Base-by-base conservation (phyloP, 805 yeast species). In the Metschnikowia picachoensis region DNA sequence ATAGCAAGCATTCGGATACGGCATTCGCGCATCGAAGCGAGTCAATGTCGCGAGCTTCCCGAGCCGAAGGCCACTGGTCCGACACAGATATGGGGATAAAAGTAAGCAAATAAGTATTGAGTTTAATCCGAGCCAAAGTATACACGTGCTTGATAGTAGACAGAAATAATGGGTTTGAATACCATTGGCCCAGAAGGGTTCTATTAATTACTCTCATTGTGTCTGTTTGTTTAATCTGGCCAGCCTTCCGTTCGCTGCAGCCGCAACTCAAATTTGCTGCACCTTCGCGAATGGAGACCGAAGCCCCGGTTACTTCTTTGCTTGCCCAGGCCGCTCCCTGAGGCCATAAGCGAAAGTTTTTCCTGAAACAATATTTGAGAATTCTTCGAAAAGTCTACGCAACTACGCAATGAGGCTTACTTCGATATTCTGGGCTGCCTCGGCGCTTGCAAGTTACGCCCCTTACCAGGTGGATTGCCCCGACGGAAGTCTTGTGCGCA, bases 381-480 rank as follows among this genome's bases (percentile, higher is more conserved):
- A 2, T 20, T 20, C 25, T 20, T 20, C 25, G 7, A 1, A 20
- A 20, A 20, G 25, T 20, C 7, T 7, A 20, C 25, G 12, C 34
- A 12, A 14, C 27, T 30, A 35, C 10, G 30, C 12, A 34, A 49
- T 51, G 55, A 43, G 41, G 35, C 25, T 43, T n/a, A 31, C 44
- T 5, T 45, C 31, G 10, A 28, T 48, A 42, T 48, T 54, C 28
- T 46, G 45, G 30, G 50, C 39, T 27, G 44, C 55, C 12, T 27
- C 50, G n/a, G 52, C 50, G 3, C 42, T 46, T 14, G 58, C 59
- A 8, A 52, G 56, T 14, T 55, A 55, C 37, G 59, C 59, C 8
- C 59, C 59, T 2, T 55, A 47, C 6, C 31, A 35, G 29, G 50
- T 53, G 12, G 47, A 42, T 14, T 55, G 59, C 14, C 59, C 59